phyloP scores from a whole-genome alignment of 129 eudicot genomes.

The Dittrichia graveolens region DNA sequence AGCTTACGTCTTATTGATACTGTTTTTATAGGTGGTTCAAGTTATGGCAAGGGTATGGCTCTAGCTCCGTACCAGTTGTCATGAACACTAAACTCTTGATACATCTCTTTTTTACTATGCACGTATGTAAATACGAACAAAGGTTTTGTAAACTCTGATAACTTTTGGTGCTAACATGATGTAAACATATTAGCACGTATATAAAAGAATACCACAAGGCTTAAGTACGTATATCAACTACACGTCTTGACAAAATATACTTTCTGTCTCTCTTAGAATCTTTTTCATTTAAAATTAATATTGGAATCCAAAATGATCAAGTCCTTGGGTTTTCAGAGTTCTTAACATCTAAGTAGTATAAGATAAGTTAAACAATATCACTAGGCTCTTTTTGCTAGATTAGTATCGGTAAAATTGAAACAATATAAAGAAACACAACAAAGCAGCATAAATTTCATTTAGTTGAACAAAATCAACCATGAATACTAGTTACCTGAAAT shows the following conservation, averaged over 20 bases:
- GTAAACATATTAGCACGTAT: too few species aligned
- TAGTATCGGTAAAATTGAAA: constrained; percentile 7
- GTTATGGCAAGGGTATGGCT: too few species aligned
- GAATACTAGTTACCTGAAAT: constrained; percentile 69
- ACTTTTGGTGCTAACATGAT: too few species aligned
- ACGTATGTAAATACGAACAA: too few species aligned
- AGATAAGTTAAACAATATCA: constrained; percentile 14
- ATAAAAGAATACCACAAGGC: not conserved
- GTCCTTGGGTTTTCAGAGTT: constrained; percentile 18
- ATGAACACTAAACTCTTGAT: too few species aligned
- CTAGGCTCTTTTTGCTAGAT: constrained; percentile 13
- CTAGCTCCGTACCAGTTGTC: too few species aligned
- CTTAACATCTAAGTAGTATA: constrained; percentile 9
- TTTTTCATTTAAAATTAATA: not conserved
- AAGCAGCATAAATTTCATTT: constrained; percentile 1
- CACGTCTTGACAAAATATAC: not conserved
- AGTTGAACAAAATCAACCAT: constrained; percentile 18
- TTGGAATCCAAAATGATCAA: constrained; percentile 16
- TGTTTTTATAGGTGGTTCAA: too few species aligned
- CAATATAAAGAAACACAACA: constrained; percentile 10
- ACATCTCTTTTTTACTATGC: too few species aligned
- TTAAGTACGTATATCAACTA: too few species aligned
- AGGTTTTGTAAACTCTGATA: too few species aligned
- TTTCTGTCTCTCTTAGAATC: not conserved
- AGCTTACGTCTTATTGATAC: too few species aligned